Evolutionary conservation across 306 rosid species (phyloP), one percentile per base, ranked within the genome.

Genomic region (Quercus glauca): DNA sequence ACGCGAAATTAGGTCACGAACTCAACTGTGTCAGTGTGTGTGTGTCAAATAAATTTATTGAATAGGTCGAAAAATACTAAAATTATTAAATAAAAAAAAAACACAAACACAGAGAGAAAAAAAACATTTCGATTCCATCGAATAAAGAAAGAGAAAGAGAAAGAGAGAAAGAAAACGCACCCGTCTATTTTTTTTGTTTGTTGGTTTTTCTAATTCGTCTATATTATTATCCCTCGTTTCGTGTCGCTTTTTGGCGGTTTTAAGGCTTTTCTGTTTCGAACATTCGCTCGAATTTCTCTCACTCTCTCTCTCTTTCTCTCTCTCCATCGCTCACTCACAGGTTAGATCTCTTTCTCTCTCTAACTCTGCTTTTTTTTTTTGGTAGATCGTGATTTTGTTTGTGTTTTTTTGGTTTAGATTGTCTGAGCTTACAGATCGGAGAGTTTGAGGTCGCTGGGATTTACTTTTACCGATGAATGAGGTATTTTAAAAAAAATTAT

Each of bases 181-280:
- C 75, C 59, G 41, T 52, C 84, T 33, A 1, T 37, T 2, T 37
- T 37, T 37, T 37, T 35, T 7, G 6, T 1, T 29, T 5, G 41
- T 35, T 35, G 41, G 41, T 35, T 35, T 37, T 37, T 8, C 11
- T 0, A 41, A 8, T 41, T 41, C 11, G 45, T 41, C 45, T 41
- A 41, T 8, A 41, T 41, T 41, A 8, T 41, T 1, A 41, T 29
- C 61, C 67, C 71, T 80, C 76, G 65, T 83, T 83, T 73, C 81
- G 89, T 68, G 77, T 82, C 83, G 51, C 88, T 83, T 85, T 91
- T 90, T 91, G 91, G 97, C 93, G 95, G 90, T 89, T 90, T 81
- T 77, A 49, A 81, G 71, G 61, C 88, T 59, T 78, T 85, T 79
- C 89, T 58, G 91, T 87, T 91, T 84, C 90, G 85, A 81, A 83